Evolutionary conservation across 2,329 filamentous ascomycete species (phyloP).

Genomic region (Colletotrichum scovillei): DNA sequence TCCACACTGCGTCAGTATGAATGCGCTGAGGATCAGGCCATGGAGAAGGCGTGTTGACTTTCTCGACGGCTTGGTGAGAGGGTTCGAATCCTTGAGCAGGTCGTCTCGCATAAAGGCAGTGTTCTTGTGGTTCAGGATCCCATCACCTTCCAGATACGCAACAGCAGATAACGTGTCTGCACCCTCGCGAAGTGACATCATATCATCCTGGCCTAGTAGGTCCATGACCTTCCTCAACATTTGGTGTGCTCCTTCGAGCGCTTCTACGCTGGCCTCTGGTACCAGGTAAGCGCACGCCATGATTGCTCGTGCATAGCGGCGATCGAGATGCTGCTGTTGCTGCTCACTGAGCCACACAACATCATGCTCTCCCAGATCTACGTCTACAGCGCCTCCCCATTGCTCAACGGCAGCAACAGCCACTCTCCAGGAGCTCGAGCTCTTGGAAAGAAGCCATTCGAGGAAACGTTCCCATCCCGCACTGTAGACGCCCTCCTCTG

Average conservation of each 20-base stretch:
- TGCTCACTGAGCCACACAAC: slow-evolving; percentile 69
- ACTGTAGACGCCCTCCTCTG: slow-evolving; percentile 50
- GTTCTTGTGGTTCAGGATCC: slow-evolving; percentile 53
- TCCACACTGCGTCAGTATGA: slow-evolving; percentile 63
- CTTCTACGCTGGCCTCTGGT: slow-evolving; percentile 67
- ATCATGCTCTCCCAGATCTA: slow-evolving; percentile 73
- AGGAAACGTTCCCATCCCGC: slow-evolving; percentile 77
- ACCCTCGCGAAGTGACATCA: slow-evolving; percentile 62
- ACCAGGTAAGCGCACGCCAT: slow-evolving; percentile 76
- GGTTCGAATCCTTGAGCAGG: slow-evolving; percentile 70
- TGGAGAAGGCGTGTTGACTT: slow-evolving; percentile 70
- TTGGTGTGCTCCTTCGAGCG: slow-evolving; percentile 69
- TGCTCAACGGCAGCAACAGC: slow-evolving; percentile 73
- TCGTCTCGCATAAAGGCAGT: slow-evolving; percentile 59
- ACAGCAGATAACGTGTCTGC: slow-evolving; percentile 55
- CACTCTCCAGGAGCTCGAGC: slow-evolving; percentile 69
- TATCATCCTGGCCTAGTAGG: slow-evolving; percentile 70
- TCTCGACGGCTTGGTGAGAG: slow-evolving; percentile 70
- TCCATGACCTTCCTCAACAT: slow-evolving; percentile 69
- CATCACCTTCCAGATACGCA: slow-evolving; percentile 43
- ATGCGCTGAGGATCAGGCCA: slow-evolving; percentile 71
- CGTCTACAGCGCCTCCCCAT: slow-evolving; percentile 79
- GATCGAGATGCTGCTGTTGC: slow-evolving; percentile 68
- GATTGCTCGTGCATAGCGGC: slow-evolving; percentile 74
- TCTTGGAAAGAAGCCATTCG: slow-evolving; percentile 73